These are phyloP conservation scores for Baudoinia panamericana DNA, from an alignment of 495 filamentous ascomycete species.

Conservation along the genomic window DNA sequence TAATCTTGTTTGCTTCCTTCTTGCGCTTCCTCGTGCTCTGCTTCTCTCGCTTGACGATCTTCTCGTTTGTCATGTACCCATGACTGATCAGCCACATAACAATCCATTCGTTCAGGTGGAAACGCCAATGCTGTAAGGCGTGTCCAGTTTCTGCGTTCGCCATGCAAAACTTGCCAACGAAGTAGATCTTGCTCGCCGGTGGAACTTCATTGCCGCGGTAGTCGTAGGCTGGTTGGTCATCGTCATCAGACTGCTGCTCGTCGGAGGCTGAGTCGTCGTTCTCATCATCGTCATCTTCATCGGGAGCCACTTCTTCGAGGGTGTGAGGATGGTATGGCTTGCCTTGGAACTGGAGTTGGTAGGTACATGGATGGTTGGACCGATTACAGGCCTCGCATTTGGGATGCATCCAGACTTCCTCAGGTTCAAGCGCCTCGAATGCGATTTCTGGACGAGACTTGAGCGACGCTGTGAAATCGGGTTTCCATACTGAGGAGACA, in stretches of 20 bases:
- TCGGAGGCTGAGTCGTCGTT: conserved; percentile 20
- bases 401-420: conserved; percentile 23
- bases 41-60: conserved; percentile 42
- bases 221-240: conserved; percentile 20
- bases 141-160: conserved; percentile 58
- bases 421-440: conserved; percentile 25
- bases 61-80: conserved; percentile 40
- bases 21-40: conserved; percentile 40
- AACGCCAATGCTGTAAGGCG: conserved; percentile 61
- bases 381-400: conserved; percentile 72
- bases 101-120: conserved; percentile 57
- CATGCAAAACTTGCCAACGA: conserved; percentile 43
- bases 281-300: conserved; percentile 19
- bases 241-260: conserved; percentile 2
- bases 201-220: conserved; percentile 23
- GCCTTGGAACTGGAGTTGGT: conserved; percentile 48
- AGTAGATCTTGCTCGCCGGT: conserved; percentile 22
- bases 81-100: conserved; percentile 43
- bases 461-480: conserved; percentile 50
- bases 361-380: conserved; percentile 51
- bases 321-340: conserved; percentile 56
- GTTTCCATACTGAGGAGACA: conserved; percentile 58
- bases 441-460: conserved; percentile 45
- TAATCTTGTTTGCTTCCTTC: conserved; percentile 42
- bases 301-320: conserved; percentile 48